Evolutionary conservation across 108 stramenopile genomes (phyloP).

Genomic region (Parmales sp.): DNA sequence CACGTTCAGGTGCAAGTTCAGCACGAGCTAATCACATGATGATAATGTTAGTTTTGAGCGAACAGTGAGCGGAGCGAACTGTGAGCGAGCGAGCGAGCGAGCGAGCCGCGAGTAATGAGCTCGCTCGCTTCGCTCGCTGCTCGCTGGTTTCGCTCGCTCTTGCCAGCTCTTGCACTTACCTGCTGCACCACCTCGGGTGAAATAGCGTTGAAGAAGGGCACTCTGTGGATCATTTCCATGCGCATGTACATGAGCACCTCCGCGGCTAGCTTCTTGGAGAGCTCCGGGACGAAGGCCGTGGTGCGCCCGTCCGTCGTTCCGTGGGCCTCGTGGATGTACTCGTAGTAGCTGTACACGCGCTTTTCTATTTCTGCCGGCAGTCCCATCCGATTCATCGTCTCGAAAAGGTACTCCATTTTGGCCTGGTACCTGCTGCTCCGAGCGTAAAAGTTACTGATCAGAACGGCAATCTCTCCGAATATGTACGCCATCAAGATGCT

Average conservation of each 20-base stretch:
- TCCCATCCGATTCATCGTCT: background rate
- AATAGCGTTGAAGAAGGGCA: constrained; percentile 3
- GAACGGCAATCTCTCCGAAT: constrained; percentile 9
- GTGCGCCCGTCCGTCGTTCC: background rate
- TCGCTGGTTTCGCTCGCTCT: too few relatives aligned
- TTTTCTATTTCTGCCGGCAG: background rate
- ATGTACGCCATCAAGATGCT: constrained; percentile 2
- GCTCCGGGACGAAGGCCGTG: constrained; percentile 6
- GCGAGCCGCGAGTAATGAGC: too few relatives aligned
- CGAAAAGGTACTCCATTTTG: constrained; percentile 10
- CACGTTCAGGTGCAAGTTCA: background rate
- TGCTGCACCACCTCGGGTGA: background rate
- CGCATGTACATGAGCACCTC: background rate
- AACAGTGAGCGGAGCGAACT: too few relatives aligned
- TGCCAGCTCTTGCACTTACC: too few relatives aligned
- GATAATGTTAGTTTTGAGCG: too few relatives aligned
- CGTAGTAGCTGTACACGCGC: constrained; percentile 8
- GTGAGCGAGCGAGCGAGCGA: too few relatives aligned
- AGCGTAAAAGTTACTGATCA: constrained; percentile 5
- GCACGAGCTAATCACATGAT: too few relatives aligned
- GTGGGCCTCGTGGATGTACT: constrained; percentile 11
- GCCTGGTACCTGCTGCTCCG: background rate
- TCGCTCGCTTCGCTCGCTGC: too few relatives aligned
- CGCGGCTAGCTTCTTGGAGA: background rate
- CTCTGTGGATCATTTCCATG: constrained; percentile 10